Base-by-base conservation (phyloP, 2,329 filamentous ascomycete species). In the Fusarium sp. region DNA sequence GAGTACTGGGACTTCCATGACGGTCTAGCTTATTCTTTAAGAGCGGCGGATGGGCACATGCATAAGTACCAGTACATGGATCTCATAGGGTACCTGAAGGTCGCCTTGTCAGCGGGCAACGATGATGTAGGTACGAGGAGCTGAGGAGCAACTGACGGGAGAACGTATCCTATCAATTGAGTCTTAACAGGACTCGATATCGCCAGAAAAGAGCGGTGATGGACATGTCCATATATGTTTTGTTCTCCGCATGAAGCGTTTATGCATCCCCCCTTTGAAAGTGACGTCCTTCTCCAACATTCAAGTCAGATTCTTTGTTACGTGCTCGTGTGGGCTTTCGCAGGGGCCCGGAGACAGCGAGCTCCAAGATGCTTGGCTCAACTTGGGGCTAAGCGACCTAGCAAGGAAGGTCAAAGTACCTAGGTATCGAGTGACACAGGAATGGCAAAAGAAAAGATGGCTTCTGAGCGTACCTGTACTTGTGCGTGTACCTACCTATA, bases 251-350 rank as follows among this genome's bases (percentile, higher is more conserved):
- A 65, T 52, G 35, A 66, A 47, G 53, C 46, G 61, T 61, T 49
- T 49, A 56, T 38, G 63, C 51, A 50, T 65, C 41, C 44, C 58
- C 57, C 29, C 43, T 46, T 43, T 45, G 29, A 62, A 53, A 69
- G 67, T 59, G 62, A 65, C 62, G 58, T 53, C 45, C 47, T 61
- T 67, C 61, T 68, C 61, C 64, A 65, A 58, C 61, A 52, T 53
- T 49, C 54, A 50, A 57, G 52, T 59, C 40, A 22, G 45, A 66
- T 63, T 55, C 58, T 63, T 66, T 52, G 55, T 64, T 66, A 67
- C 55, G 64, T 69, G 67, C 64, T 70, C 36, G 61, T 61, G 67
- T 70, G 67, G 67, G 53, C 53, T 68, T 48, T 61, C 39, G 56
- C 61, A 62, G 61, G 60, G 53, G 43, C 47, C 63, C 47, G 64